A percentile compares a stretch with the other conserved stretches of the same genome.
These are phyloP conservation scores for Diutina mesorugosa DNA, from an alignment of 1,139 yeast species.

Conservation along the genomic window DNA sequence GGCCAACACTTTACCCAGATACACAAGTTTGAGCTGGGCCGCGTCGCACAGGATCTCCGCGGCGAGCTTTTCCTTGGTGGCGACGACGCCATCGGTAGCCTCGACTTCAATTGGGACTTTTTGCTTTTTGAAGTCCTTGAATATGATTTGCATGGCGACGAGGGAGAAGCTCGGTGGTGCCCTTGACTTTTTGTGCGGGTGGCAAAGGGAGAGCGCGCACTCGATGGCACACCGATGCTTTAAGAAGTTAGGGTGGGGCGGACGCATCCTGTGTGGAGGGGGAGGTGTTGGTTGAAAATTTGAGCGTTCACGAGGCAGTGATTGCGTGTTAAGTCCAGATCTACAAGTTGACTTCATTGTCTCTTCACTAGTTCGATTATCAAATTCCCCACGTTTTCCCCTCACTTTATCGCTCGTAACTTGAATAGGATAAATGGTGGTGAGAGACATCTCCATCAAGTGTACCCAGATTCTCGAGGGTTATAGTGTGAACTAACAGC, in stretches of 20 bases:
- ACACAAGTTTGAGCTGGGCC: constrained; percentile 75
- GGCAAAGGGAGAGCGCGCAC: not conserved
- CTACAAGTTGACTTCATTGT: no score
- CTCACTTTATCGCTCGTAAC: no score
- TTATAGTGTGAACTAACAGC: no score
- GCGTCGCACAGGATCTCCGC: constrained; percentile 56
- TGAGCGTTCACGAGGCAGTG: no score
- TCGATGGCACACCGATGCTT: not conserved
- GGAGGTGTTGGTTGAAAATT: not conserved
- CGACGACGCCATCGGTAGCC: constrained; percentile 50
- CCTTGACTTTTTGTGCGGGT: not conserved
- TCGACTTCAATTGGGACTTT: constrained; percentile 74
- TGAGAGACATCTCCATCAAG: no score
- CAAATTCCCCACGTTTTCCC: no score
- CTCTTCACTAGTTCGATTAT: no score
- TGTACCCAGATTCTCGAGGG: no score
- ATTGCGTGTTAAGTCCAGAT: no score
- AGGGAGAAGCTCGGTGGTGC: not conserved
- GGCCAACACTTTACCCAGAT: constrained; percentile 81
- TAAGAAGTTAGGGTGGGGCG: not conserved
- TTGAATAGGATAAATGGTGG: no score
- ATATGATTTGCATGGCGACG: constrained; percentile 55
- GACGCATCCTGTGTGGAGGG: not conserved
- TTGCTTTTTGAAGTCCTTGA: constrained; percentile 90
- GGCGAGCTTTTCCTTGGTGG: constrained; percentile 67